Conservation (phyloP, 202 grass and related monocot species). For the Sporobolus alterniflorus region DNA sequence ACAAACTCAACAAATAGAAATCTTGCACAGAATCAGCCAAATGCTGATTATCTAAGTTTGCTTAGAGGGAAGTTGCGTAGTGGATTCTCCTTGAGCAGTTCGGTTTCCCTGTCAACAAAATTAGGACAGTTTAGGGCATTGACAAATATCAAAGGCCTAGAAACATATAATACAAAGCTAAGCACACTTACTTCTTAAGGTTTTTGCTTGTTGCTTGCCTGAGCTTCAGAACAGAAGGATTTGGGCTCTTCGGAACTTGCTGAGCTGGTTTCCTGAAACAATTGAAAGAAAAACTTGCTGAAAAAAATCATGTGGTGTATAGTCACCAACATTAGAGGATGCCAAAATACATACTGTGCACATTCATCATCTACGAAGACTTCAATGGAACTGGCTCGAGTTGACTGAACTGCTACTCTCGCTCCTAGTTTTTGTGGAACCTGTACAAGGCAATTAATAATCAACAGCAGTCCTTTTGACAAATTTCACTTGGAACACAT, state of each 20-base stretch:
- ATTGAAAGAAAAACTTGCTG: not conserved
- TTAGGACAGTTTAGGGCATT: constrained; percentile 9
- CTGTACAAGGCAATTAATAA: constrained; percentile 38
- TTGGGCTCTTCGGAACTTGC: constrained; percentile 60
- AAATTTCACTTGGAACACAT: not conserved
- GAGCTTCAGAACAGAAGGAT: constrained; percentile 72
- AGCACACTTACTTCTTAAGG: constrained; percentile 78
- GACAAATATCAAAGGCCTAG: not conserved
- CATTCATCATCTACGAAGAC: constrained; percentile 85
- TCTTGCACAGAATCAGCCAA: constrained; percentile 9
- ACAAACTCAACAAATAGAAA: constrained; percentile 11
- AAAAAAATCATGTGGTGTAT: not conserved
- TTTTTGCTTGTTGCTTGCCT: constrained; percentile 68
- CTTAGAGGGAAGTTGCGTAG: constrained; percentile 78
- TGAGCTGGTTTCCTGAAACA: constrained; percentile 40
- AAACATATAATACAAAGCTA: constrained; percentile 1
- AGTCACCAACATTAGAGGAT: constrained; percentile 9
- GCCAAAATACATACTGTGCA: constrained; percentile 54
- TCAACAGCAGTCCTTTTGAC: not conserved
- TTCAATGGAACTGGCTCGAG: constrained; percentile 57
- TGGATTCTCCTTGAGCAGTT: constrained; percentile 89
- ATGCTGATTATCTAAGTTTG: constrained; percentile 71
- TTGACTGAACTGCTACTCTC: constrained; percentile 37
- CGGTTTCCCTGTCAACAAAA: constrained; percentile 80
- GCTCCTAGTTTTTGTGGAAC: constrained; percentile 61